Evolutionary conservation across 805 yeast species (phyloP), one percentile per base, ranked within the genome.

Genomic region (Pichia exigua): DNA sequence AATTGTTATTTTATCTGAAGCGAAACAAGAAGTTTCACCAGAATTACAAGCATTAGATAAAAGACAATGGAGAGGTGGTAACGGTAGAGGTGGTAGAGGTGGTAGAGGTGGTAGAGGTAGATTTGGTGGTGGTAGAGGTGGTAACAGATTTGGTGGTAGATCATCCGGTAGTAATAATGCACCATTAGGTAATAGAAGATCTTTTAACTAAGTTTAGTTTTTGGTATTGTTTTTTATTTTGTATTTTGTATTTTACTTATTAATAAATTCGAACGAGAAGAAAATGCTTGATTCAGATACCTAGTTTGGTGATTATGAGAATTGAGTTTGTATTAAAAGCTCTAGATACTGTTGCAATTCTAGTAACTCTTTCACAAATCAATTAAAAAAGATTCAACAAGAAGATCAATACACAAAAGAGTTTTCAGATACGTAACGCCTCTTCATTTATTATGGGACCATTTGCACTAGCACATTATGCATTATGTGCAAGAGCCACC

Each of bases 1-100:
- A 66, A 80, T 92, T 64, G 84, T 86, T 64, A 91, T 94, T 65
- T 78, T 94, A 78, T 81, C 83, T 71, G 99, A 94, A 78, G 99
- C 99, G 59, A 86, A 92, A 68, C 99, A 94, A 74, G 78, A 79
- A 54, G 74, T 94, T 61, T 95, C 96, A 59, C 85, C 84, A 49
- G 88, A 82, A 66, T 78, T 94, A 64, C 77, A 77, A 66, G 83
- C 81, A 67, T 83, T 81, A 74, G 88, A 85, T 62, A 83, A 84
- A 66, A 82, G 88, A 59, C 82, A 85, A 59, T 70, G 74, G 61
- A 69, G 77, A 53, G 71, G 77, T 48, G 73, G 78, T 57, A 74
- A 79, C 50, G 79, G 84, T 48, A 74, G 85, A 55, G 78, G 87
- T 48, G 69, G 81, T 44, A 67, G 79, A 50, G 73, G 82, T 53